phyloP scores from a whole-genome alignment of 768 basidiomycete species.

The Lactifluus echinatus region DNA sequence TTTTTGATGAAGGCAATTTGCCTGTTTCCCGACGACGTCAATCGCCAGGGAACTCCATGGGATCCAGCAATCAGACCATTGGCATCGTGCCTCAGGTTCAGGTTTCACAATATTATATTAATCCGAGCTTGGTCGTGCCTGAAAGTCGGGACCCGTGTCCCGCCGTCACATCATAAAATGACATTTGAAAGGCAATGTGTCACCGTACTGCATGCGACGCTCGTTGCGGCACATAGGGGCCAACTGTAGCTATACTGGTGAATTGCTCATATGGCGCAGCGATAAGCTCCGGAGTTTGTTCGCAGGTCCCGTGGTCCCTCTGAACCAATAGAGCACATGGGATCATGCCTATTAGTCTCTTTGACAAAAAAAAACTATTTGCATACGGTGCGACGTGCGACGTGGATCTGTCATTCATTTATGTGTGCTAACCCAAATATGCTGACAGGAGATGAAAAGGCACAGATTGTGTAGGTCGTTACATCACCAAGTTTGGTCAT shows the following conservation, averaged over 20 bases:
- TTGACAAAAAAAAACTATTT: background rate
- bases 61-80: background rate
- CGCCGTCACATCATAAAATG: too few relatives aligned
- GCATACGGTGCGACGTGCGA: background rate
- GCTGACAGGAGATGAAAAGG: background rate
- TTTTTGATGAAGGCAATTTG: background rate
- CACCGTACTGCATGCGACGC: background rate
- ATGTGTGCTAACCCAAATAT: constrained; percentile 4
- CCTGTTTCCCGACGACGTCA: background rate
- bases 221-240: background rate
- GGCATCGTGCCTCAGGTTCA: too few relatives aligned
- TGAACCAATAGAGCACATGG: background rate
- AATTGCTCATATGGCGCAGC: background rate
- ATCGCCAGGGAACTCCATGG: too few relatives aligned
- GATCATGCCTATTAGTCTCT: background rate
- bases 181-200: background rate
- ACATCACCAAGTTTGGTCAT: background rate
- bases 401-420: background rate
- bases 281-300: background rate
- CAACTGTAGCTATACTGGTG: background rate
- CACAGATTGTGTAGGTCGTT: background rate
- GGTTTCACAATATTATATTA: too few relatives aligned
- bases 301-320: background rate
- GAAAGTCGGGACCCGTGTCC: background rate
- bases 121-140: background rate